Evolutionary conservation across 2,329 filamentous ascomycete species (phyloP), one percentile per base, ranked within the genome.

Genomic region (Colletotrichum spaethianum): DNA sequence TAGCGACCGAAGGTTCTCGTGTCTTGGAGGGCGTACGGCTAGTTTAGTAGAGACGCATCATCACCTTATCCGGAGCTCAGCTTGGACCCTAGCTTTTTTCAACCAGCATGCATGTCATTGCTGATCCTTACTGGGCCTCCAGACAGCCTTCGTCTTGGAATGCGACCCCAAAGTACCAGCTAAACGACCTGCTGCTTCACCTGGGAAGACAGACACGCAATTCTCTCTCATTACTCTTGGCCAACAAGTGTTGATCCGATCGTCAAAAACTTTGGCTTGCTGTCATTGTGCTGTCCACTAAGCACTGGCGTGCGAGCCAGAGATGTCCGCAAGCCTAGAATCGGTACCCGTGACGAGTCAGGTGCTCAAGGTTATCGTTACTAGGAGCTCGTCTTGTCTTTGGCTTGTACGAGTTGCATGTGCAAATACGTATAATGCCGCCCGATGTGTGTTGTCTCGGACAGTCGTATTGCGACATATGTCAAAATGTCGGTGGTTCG

Each of bases 61-160:
- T 69, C 59, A n/a, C 26, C 44, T 52, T 53, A 23, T 42, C 48
- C 61, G 48, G 33, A 48, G 42, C 38, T 42, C 52, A 52, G 36
- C 59, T 59, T 72, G 65, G 70, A 72, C 70, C 70, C 70, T 70
- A 53, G 6, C 11, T 26, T 28, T 57, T 46, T 57, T 42, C 20
- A 14, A 63, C 50, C 62, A 33, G 56, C 53, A 59, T 53, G 53
- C 59, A 55, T 53, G 23, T 36, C 38, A 33, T 56, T 23, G 42
- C 48, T 48, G 59, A 64, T 60, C 46, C 52, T 69, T 48, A 28
- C 48, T 53, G 46, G 20, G 5, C 52, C 33, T 40, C 38, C 18
- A 23, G 20, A 36, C 31, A 44, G 12, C 55, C 38, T 56, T 65
- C 38, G 36, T 38, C 33, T n/a, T 53, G 50, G 38, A n/a, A 55